phyloP scores from a whole-genome alignment of 768 basidiomycete genomes.

The Pholiota conissans region DNA sequence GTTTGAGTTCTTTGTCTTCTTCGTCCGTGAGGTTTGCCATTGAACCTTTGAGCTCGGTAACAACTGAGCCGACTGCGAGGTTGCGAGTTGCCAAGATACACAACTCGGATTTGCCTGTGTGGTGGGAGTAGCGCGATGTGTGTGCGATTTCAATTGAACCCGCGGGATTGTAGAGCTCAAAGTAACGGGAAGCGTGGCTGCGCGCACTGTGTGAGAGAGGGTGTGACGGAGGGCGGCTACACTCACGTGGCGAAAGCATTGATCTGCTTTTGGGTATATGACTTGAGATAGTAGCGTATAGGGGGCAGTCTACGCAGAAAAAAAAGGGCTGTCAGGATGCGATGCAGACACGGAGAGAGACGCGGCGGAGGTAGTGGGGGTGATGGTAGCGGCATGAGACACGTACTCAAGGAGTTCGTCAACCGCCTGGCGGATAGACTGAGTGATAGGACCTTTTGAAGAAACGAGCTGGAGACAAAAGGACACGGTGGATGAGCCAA shows the following conservation, averaged over 20 bases:
- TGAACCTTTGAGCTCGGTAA: conserved; percentile 87
- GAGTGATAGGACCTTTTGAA: conserved; percentile 52
- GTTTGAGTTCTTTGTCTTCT: conserved; percentile 84
- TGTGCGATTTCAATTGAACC: conserved; percentile 88
- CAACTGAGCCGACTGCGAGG: conserved; percentile 66
- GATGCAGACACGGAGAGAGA: conserved; percentile 11
- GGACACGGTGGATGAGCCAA: conserved; percentile 18
- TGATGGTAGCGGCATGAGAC: conserved; percentile 11
- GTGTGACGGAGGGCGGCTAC: conserved; percentile 24
- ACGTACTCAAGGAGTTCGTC: conserved; percentile 78
- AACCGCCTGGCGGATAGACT: conserved; percentile 68
- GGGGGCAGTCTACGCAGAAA: conserved; percentile 56
- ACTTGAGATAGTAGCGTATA: conserved; percentile 76
- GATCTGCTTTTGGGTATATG: conserved; percentile 80
- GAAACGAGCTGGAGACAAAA: conserved; percentile 51
- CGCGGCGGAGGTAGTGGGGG: conserved; percentile 21
- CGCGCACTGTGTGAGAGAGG: conserved; percentile 17
- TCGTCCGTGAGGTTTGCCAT: conserved; percentile 87
- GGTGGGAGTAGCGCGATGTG: conserved; percentile 84
- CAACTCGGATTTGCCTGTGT: conserved; percentile 85
- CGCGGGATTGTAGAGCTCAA: conserved; percentile 81
- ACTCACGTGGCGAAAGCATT: conserved; percentile 93
- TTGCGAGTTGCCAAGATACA: conserved; percentile 83
- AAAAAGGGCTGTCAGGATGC: conserved; percentile 14
- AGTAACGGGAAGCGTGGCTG: conserved; percentile 87